These are phyloP conservation scores for Malania oleifera DNA, from an alignment of 164 flowering plant species.

Conservation along the genomic window DNA sequence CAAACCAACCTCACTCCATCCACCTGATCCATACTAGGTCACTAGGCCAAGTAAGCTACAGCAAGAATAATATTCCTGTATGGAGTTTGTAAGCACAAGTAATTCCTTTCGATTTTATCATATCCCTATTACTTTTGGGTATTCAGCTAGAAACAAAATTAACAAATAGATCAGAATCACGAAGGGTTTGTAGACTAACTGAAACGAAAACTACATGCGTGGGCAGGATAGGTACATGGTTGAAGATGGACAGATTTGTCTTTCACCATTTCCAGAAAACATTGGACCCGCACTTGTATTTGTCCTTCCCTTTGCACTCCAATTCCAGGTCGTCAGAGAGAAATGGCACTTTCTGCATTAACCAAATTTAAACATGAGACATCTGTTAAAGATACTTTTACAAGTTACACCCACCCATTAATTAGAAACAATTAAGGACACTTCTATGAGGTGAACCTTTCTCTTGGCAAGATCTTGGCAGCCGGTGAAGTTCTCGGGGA, in stretches of 20 bases:
- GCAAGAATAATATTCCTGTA: too few species aligned
- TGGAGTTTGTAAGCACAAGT: too few species aligned
- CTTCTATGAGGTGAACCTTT: slow-evolving; percentile 40
- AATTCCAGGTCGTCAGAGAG: slow-evolving; percentile 64
- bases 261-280: slow-evolving; percentile 98
- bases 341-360: slow-evolving; percentile 88
- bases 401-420: background rate
- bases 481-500: slow-evolving; percentile 99
- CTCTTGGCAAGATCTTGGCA: slow-evolving; percentile 99
- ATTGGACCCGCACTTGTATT: slow-evolving; percentile 94
- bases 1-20: too few species aligned
- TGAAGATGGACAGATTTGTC: too few species aligned
- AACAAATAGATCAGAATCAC: background rate
- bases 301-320: slow-evolving; percentile 96
- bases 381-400: background rate
- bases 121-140: background rate
- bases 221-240: slow-evolving; percentile 25
- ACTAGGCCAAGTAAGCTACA: too few species aligned
- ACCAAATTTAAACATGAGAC: slow-evolving; percentile 1
- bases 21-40: too few species aligned
- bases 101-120: too few species aligned
- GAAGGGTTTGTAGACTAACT: slow-evolving; percentile 5
- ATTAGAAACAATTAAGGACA: background rate
- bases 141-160: background rate
- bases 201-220: background rate